Percentiles rank a stretch among this genome's conserved stretches.
Conservation (phyloP, 345 rosid species). For the Draba incana region DNA sequence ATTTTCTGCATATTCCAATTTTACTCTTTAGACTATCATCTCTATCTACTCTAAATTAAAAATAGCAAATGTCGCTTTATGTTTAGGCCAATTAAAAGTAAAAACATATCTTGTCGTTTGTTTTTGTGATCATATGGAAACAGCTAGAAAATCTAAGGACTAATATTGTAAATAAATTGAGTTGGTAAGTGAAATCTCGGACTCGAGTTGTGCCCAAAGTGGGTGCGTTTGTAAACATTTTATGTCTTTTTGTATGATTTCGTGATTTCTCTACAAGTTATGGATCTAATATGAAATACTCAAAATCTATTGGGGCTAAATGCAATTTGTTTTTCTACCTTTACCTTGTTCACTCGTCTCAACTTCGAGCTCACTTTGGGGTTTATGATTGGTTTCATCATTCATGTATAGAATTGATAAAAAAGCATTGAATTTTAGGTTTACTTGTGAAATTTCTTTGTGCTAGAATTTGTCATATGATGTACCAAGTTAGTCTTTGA, state of each 20-base stretch:
- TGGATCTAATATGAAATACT: conserved; percentile 1
- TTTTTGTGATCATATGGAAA: no score
- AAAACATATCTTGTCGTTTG: conserved; percentile 21
- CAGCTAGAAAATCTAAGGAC: not conserved
- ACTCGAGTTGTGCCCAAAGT: not conserved
- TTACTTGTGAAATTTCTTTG: not conserved
- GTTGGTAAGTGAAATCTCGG: no score
- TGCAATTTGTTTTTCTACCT: not conserved
- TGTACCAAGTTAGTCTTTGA: no score
- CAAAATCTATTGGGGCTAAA: conserved; percentile 16
- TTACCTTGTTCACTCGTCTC: conserved; percentile 14
- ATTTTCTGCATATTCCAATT: not conserved
- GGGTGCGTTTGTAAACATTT: not conserved
- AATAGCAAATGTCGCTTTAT: conserved; percentile 7
- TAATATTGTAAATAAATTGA: not conserved
- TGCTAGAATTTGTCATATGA: no score
- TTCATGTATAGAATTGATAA: no score
- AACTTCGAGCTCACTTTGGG: not conserved
- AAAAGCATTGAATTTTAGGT: not conserved
- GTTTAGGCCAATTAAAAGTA: conserved; percentile 11
- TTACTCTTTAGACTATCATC: conserved; percentile 7
- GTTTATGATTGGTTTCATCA: no score
- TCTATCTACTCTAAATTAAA: conserved; percentile 12
- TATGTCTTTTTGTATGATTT: not conserved
- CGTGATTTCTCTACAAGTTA: not conserved